Conservation (phyloP, 78 protist species). For the Paulinella micropora region DNA sequence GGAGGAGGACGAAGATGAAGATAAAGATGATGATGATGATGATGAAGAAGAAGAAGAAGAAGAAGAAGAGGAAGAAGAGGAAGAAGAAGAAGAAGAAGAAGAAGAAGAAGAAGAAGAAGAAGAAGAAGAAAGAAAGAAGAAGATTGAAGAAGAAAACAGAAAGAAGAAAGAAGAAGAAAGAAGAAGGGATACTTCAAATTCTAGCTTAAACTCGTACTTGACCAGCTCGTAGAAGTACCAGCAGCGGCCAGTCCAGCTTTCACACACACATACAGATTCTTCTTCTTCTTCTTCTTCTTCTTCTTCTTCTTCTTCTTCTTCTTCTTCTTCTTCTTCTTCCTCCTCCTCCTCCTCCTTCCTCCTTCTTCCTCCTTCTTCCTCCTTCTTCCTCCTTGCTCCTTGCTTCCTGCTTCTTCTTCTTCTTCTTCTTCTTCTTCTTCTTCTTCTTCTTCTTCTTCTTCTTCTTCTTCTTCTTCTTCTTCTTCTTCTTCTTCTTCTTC, state of each 20-base stretch:
- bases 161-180: too few relatives aligned
- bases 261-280: neutral
- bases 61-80: too few relatives aligned
- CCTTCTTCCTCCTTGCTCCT: neutral
- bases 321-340: neutral
- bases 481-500: neutral
- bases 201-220: neutral
- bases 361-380: neutral
- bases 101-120: too few relatives aligned
- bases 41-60: too few relatives aligned
- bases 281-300: neutral
- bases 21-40: too few relatives aligned
- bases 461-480: neutral
- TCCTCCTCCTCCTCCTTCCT: neutral
- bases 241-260: neutral
- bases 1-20: too few relatives aligned
- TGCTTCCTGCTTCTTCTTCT: neutral
- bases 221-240: neutral
- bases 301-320: neutral
- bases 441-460: neutral
- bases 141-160: too few relatives aligned
- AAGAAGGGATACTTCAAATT: neutral
- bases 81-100: too few relatives aligned
- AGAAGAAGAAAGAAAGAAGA: too few relatives aligned
- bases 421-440: neutral